Base-by-base conservation (phyloP, 805 yeast species). In the Yarrowia hollandica region DNA sequence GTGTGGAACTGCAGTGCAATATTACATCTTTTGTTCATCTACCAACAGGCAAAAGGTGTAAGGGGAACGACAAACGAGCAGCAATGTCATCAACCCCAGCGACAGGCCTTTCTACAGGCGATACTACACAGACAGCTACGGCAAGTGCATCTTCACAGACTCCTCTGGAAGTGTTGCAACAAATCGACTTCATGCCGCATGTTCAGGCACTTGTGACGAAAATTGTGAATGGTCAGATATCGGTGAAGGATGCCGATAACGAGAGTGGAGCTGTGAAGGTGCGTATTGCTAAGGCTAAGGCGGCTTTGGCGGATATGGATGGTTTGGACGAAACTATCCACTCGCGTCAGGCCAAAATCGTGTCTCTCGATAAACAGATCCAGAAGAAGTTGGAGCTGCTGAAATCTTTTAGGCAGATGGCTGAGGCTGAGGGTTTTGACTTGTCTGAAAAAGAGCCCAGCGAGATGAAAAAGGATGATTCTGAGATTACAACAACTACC, bases 221-320 rank as follows among this genome's bases (percentile, higher is more conserved):
- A 15, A 61, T 68, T 16, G 50, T 35, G 12, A 54, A 57, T 15
- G 68, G 69, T 16, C 52, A 59, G 33, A 50, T 67, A 18, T 50
- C 65, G 9, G 64, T 70, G 15, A 68, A 67, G 39, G 67, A 68
- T 38, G 64, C 65, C 10, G 65, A 67, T 48, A 68, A 68, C 52
- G 68, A 63, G 55, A 68, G 69, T 6, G 70, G 70, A n/a, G 61
- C 67, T 1, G 66, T 67, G 14, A 60, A 70, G 46, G 66, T 66
- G 21, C 62, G 62, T 18, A 31, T 67, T 14, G 57, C 65, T 16
- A 59, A 61, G 44, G 69, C 68, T 34, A 63, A 63, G 54, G 60
- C 61, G 26, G 25, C 54, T 28, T 33, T 67, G 23, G 41, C 60
- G 16, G 61, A 61, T 9, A 34, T 68, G 12, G 63, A 62, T 12